Conservation (phyloP, 257 asterid species). For the Solanum habrochaites region DNA sequence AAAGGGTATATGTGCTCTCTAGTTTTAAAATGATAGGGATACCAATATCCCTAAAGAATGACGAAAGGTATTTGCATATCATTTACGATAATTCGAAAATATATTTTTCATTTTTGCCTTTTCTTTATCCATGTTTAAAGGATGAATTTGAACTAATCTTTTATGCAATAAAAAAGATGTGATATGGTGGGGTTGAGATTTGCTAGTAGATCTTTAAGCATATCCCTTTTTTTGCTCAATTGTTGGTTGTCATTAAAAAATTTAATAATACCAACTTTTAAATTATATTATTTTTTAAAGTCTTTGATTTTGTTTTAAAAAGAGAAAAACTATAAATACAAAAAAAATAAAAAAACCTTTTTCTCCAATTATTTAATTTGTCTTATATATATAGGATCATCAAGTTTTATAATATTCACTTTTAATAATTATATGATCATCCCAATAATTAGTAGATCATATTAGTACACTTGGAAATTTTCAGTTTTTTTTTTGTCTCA, state of each 20-base stretch:
- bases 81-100: too few species aligned
- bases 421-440: neutral
- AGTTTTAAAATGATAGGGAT: accelerated
- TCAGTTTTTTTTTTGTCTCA: neutral
- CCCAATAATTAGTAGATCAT: neutral
- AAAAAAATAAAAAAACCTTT: neutral
- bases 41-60: too few species aligned
- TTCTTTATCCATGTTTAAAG: neutral
- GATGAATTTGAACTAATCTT: neutral
- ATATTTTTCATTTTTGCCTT: too few species aligned
- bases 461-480: neutral
- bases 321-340: neutral
- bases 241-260: conserved; percentile 3
- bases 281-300: neutral
- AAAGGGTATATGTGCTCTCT: too few species aligned
- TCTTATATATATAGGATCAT: neutral
- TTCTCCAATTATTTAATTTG: neutral
- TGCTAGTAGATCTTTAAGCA: conserved; percentile 4
- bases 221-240: conserved; percentile 2
- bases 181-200: conserved; percentile 1
- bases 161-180: neutral
- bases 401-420: neutral
- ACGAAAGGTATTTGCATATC: accelerated
- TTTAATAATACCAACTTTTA: neutral
- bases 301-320: neutral